Percentiles rank a stretch among this genome's conserved stretches.
phyloP scores from a whole-genome alignment of 73 alveolate genomes.

The Stentor roeselii region DNA sequence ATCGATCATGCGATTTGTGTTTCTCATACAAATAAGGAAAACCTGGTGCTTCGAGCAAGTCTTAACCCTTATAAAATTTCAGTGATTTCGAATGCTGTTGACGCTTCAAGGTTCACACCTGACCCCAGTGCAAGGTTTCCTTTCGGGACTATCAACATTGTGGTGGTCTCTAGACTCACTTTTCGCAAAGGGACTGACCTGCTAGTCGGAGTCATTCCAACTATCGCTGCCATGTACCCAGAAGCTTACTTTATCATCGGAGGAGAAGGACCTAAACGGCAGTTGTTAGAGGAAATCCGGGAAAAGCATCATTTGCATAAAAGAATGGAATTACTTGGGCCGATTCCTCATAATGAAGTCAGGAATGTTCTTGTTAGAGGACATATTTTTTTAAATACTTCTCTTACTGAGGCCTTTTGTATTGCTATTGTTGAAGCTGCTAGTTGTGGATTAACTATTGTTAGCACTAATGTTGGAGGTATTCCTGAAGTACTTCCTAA shows the following conservation, averaged over 20 bases:
- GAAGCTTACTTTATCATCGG: slow-evolving; percentile 81
- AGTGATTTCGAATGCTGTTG: slow-evolving; percentile 98
- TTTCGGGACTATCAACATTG: slow-evolving; percentile 86
- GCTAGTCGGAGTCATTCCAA: slow-evolving; percentile 96
- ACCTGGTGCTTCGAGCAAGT: slow-evolving; percentile 71
- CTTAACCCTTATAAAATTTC: slow-evolving; percentile 82
- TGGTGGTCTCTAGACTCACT: slow-evolving; percentile 93
- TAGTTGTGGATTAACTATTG: slow-evolving; percentile 96
- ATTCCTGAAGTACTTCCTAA: slow-evolving; percentile 99
- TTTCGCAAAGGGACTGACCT: slow-evolving; percentile 99
- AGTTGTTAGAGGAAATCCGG: slow-evolving; percentile 88
- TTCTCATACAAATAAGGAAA: slow-evolving; percentile 92
- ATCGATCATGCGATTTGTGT: slow-evolving; percentile 96
- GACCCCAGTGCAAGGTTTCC: slow-evolving; percentile 85
- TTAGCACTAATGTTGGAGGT: slow-evolving; percentile 99
- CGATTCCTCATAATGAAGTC: slow-evolving; percentile 93
- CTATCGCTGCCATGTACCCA: slow-evolving; percentile 88
- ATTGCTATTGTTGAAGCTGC: slow-evolving; percentile 99
- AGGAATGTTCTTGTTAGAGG: slow-evolving; percentile 91
- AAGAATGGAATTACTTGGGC: slow-evolving; percentile 74
- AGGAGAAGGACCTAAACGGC: slow-evolving; percentile 99
- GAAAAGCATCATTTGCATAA: slow-evolving; percentile 72
- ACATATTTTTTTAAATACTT: slow-evolving; percentile 96
- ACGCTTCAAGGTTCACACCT: slow-evolving; percentile 89
- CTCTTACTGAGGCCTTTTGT: slow-evolving; percentile 99